phyloP scores from a whole-genome alignment of 169 alveolate genomes.

The Eimeria acervulina region DNA sequence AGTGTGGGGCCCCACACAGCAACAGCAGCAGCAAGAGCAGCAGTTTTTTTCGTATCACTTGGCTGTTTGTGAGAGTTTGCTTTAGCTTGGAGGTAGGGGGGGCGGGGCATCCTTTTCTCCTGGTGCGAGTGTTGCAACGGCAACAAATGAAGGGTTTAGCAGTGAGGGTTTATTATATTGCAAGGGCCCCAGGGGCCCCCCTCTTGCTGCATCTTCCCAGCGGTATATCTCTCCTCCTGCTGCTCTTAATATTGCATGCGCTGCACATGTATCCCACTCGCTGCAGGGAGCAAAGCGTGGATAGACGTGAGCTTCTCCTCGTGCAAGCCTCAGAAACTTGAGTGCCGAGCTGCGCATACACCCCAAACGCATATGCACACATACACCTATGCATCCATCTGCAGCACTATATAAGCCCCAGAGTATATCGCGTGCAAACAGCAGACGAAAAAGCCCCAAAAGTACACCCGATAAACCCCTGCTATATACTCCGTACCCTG shows the following conservation, averaged over 20 bases:
- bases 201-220: constrained; percentile 58
- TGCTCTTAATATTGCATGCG: constrained; percentile 82
- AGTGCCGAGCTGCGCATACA: constrained; percentile 82
- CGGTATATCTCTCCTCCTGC: constrained; percentile 84
- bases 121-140: background rate
- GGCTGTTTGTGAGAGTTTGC: no score
- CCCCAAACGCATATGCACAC: background rate
- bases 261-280: constrained; percentile 89
- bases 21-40: background rate
- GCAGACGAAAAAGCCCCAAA: no score
- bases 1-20: background rate
- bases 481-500: no score
- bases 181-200: constrained; percentile 82
- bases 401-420: constrained; percentile 15
- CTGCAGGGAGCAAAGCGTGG: constrained; percentile 86
- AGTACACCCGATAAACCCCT: no score
- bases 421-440: no score
- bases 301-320: constrained; percentile 83
- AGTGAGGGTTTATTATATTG: constrained; percentile 81
- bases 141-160: constrained; percentile 84
- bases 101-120: constrained; percentile 19
- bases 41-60: background rate
- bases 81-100: background rate
- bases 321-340: constrained; percentile 84
- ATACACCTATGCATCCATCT: constrained; percentile 11